Conservation (phyloP, 768 basidiomycete genomes). For the Hygrocybe coccinea region DNA sequence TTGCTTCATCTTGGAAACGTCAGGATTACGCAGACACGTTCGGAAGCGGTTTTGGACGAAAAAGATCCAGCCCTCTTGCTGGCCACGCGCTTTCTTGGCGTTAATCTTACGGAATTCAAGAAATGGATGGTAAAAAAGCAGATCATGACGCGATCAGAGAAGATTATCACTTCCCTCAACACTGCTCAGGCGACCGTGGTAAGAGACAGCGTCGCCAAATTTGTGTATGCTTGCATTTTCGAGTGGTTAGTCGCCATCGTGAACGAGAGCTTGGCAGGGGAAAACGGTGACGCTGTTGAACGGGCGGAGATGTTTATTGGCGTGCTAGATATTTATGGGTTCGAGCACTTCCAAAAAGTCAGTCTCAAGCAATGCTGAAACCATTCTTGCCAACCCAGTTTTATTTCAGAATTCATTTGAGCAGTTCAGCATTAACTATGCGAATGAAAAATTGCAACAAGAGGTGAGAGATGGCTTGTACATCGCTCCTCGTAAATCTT, state of each 20-base stretch:
- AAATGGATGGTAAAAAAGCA: constrained; percentile 99
- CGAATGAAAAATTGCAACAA: constrained; percentile 96
- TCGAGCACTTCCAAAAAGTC: constrained; percentile 95
- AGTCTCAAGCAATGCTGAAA: not conserved
- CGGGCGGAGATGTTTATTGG: constrained; percentile 98
- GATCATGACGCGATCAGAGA: constrained; percentile 89
- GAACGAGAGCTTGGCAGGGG: constrained; percentile 95
- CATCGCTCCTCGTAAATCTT: constrained; percentile 8
- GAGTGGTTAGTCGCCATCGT: constrained; percentile 98
- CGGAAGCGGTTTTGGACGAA: constrained; percentile 81
- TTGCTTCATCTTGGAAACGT: constrained; percentile 98
- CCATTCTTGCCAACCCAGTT: constrained; percentile 2
- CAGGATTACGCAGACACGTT: constrained; percentile 75
- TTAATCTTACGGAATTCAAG: constrained; percentile 89
- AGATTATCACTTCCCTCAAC: constrained; percentile 85
- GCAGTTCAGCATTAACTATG: constrained; percentile 99
- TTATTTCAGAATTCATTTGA: constrained; percentile 73
- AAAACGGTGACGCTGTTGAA: constrained; percentile 84
- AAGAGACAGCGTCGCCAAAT: constrained; percentile 94
- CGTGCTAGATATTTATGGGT: constrained; percentile 96
- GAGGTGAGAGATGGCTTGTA: constrained; percentile 53
- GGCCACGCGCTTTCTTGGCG: constrained; percentile 85
- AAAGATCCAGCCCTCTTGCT: constrained; percentile 73
- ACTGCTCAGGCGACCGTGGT: constrained; percentile 89
- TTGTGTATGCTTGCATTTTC: constrained; percentile 97